Conservation (phyloP, 225 moss, liverwort and hornwort species). For the Polytrichum commune region DNA sequence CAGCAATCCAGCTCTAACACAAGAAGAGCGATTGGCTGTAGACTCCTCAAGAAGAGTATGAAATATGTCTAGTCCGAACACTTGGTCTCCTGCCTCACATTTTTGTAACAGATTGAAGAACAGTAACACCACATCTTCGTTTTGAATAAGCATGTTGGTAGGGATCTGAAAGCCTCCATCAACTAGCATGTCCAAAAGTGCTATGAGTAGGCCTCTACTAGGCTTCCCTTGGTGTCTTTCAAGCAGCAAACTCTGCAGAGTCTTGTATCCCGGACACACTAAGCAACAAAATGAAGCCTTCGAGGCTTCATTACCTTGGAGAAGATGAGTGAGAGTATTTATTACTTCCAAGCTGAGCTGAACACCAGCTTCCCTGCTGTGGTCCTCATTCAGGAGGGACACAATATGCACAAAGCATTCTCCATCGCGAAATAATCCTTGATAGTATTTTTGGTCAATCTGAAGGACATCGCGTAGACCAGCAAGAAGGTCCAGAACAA, state of each 20-base stretch:
- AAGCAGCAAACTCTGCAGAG: conserved; percentile 32
- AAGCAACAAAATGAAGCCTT: conserved; percentile 27
- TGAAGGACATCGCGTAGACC: conserved; percentile 38
- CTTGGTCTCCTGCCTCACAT: conserved; percentile 32
- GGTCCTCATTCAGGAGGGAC: conserved; percentile 38
- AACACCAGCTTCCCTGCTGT: conserved; percentile 29
- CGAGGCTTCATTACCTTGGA: conserved; percentile 39
- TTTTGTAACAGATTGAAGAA: conserved; percentile 38
- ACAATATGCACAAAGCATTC: conserved; percentile 50
- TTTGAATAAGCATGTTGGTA: conserved; percentile 33
- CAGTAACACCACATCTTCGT: conserved; percentile 40
- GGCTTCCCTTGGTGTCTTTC: conserved; percentile 31
- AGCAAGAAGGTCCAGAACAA: conserved; percentile 31
- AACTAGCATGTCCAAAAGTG: conserved; percentile 43
- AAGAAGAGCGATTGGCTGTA: conserved; percentile 39
- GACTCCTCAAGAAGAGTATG: conserved; percentile 32
- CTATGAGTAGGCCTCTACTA: conserved; percentile 25
- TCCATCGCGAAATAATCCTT: conserved; percentile 36
- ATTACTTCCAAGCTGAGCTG: conserved; percentile 42
- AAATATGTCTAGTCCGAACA: conserved; percentile 32
- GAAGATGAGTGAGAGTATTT: conserved; percentile 41
- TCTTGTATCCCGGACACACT: conserved; percentile 38
- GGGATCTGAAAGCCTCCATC: conserved; percentile 31
- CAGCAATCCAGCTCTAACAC: conserved; percentile 37
- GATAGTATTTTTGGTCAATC: conserved; percentile 34